These are phyloP conservation scores for Trametes cubensis DNA, from an alignment of 768 basidiomycete genomes.

Conservation along the genomic window DNA sequence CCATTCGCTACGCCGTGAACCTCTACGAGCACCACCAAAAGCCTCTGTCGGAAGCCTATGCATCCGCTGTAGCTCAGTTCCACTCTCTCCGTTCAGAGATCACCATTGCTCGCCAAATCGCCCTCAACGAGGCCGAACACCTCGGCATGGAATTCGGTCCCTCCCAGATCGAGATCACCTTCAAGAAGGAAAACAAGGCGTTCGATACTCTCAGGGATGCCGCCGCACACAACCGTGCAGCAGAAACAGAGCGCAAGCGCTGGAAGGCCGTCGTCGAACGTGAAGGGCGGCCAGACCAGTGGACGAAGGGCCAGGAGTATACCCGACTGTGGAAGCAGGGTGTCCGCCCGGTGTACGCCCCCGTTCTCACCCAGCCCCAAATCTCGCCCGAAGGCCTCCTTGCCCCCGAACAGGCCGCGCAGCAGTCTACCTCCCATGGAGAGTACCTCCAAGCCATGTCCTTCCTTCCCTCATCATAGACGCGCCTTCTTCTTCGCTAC, in stretches of 20 bases:
- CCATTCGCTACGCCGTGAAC: conserved; percentile 77
- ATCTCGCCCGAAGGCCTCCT: conserved; percentile 25
- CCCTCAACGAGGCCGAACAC: conserved; percentile 76
- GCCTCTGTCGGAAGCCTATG: conserved; percentile 80
- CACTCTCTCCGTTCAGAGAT: conserved; percentile 85
- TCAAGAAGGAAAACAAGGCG: conserved; percentile 61
- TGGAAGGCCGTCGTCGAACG: conserved; percentile 60
- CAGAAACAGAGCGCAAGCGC: conserved; percentile 53
- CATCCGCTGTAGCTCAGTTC: conserved; percentile 79
- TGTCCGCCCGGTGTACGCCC: conserved; percentile 65
- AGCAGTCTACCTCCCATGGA: not conserved
- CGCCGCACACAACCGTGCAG: conserved; percentile 40
- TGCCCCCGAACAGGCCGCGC: conserved; percentile 8
- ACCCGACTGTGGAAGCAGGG: conserved; percentile 73
- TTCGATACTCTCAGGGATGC: conserved; percentile 63
- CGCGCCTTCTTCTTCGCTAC: not conserved
- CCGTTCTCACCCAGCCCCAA: conserved; percentile 49
- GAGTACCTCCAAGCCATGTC: conserved; percentile 10
- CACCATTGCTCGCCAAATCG: conserved; percentile 73
- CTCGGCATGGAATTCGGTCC: conserved; percentile 68
- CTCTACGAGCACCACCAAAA: conserved; percentile 66
- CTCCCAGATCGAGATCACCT: conserved; percentile 62
- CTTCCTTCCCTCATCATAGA: not conserved
- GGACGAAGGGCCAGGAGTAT: conserved; percentile 78
- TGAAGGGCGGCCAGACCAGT: conserved; percentile 44